phyloP scores from a whole-genome alignment of 2,329 filamentous ascomycete genomes.

The Macrophomina pseudophaseolina region DNA sequence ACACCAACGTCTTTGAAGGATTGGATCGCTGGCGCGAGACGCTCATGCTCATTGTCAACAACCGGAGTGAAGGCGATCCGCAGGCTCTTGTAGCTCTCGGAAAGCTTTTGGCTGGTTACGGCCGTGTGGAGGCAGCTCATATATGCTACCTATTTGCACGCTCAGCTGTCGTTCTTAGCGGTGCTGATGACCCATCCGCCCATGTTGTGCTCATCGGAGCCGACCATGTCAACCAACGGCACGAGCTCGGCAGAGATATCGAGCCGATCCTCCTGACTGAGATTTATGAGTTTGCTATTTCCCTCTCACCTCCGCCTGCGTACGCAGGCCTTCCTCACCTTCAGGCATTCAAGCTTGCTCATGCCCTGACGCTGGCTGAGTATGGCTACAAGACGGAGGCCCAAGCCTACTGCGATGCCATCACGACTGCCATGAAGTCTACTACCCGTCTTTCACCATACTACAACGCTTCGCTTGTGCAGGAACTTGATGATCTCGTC shows the following conservation, averaged over 20 bases:
- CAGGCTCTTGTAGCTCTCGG: slow-evolving; percentile 81
- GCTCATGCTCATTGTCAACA: slow-evolving; percentile 81
- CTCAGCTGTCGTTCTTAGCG: slow-evolving; percentile 72
- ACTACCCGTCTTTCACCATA: slow-evolving; percentile 87
- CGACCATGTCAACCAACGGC: slow-evolving; percentile 74
- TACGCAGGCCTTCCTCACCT: slow-evolving; percentile 75
- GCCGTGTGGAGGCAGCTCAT: slow-evolving; percentile 87
- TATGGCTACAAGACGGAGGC: slow-evolving; percentile 82
- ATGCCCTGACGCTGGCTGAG: slow-evolving; percentile 83
- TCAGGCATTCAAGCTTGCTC: slow-evolving; percentile 87
- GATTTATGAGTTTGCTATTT: slow-evolving; percentile 88
- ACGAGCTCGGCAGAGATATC: slow-evolving; percentile 77
- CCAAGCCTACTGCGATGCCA: slow-evolving; percentile 87
- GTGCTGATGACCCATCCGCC: slow-evolving; percentile 78
- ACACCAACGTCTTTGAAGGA: slow-evolving; percentile 78
- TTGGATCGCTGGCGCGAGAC: slow-evolving; percentile 96
- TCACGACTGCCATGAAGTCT: slow-evolving; percentile 74
- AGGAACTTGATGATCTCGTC: slow-evolving; percentile 80
- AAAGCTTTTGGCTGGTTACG: slow-evolving; percentile 81
- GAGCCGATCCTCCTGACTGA: slow-evolving; percentile 94
- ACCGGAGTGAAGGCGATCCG: slow-evolving; percentile 80
- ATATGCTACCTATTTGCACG: slow-evolving; percentile 91
- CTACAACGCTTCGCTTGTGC: slow-evolving; percentile 76
- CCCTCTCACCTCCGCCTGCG: slow-evolving; percentile 63
- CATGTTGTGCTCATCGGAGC: slow-evolving; percentile 85